phyloP scores from a whole-genome alignment of 257 asterid genomes.

The Nicotiana tabacum region DNA sequence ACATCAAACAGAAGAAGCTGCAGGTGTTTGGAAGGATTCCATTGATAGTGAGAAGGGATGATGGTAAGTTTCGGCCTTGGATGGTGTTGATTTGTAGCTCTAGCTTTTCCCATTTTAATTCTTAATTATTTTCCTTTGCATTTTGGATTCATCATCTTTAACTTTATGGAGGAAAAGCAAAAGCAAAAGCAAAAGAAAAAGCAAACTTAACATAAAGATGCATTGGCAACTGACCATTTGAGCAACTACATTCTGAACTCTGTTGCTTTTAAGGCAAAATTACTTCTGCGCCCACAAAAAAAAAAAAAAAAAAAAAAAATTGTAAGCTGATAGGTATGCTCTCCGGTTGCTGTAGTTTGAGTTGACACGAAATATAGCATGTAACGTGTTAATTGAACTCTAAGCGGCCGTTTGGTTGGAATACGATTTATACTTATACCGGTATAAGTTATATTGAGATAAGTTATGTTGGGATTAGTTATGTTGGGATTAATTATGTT shows the following conservation, averaged over 20 bases:
- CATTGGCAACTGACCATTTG: constrained; percentile 21
- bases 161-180: constrained; percentile 29
- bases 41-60: neutral
- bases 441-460: too few species aligned
- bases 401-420: too few species aligned
- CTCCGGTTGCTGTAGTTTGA: too few species aligned
- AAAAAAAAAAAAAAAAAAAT: neutral
- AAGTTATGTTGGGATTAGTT: too few species aligned
- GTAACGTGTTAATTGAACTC: too few species aligned
- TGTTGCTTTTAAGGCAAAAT: constrained; percentile 2
- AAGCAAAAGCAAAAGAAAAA: constrained; percentile 34
- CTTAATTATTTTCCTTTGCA: neutral
- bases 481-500: too few species aligned
- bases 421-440: too few species aligned
- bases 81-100: constrained; percentile 13
- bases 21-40: constrained; percentile 11
- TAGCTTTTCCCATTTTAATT: constrained; percentile 6
- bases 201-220: constrained; percentile 26
- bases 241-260: neutral
- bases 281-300: constrained; percentile 7
- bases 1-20: neutral
- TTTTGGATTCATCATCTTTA: constrained; percentile 36
- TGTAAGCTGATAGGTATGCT: too few species aligned
- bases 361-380: too few species aligned
- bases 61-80: constrained; percentile 11